Evolutionary conservation across 192 early-diverging fungal genomes (phyloP), one percentile per base, ranked within the genome.

Genomic region (Oehlia diaphana): DNA sequence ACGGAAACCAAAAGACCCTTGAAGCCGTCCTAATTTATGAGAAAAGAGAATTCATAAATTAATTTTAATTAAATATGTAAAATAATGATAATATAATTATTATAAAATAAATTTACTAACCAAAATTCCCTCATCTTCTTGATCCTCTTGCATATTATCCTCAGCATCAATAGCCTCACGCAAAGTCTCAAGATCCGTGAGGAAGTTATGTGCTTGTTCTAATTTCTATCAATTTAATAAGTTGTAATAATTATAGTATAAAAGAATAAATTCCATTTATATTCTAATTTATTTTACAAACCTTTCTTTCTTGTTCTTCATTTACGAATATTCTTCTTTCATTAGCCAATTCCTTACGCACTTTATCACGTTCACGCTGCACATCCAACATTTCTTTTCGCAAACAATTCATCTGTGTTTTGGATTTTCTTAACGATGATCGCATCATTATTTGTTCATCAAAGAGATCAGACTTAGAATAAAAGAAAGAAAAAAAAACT

Each of bases 161-260:
- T 58, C 50, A 16, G 50, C 50, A 58, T 58, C 50, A 65, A 72
- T 26, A 9, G 75, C 19, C 10, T 76, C 75, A 65, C 75, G 75
- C 14, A 76, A 33, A 14, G 53, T n/a, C 16, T 76, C 75, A 58
- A 76, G n/a, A 16, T 76, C 75, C 23, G 63, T 76, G 33, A 76
- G 75, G 19, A 76, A 76, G n/a, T 65, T 65, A 72, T 76, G 75
- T 2, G 53, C 61, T 76, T 76, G 75, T 65, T 76, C 75, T 19
- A 76, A 26, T 76, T 65, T 76, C 75, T 76, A 58, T 47, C 10
- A 66, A 16, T 31, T 63, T 2, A 9, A 76, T 26, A 0, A 68
- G 28, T 33, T 23, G 66, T 23, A 42, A 16, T 58, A 21, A 58
- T 14, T 58, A 58, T 19, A 19, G 50, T 16, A 58, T 21, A 14